Conservation (phyloP, 495 filamentous ascomycete species). For the Daldinia caldariorum region DNA sequence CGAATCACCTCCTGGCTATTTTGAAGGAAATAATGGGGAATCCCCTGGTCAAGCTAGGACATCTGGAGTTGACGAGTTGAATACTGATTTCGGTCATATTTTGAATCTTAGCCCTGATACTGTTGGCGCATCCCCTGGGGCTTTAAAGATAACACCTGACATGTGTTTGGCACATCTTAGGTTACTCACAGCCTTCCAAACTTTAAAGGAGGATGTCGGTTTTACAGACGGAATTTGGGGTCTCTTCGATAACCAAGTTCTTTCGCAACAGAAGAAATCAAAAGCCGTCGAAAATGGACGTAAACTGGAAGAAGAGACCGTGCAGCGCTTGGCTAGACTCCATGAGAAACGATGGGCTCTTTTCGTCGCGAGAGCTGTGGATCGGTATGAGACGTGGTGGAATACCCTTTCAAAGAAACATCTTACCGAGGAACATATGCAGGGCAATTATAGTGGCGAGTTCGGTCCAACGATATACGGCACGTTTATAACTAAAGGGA, state of each 20-base stretch:
- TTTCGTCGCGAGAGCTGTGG: conserved; percentile 76
- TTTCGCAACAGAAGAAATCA: conserved; percentile 33
- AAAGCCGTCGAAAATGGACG: conserved; percentile 30
- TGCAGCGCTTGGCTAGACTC: conserved; percentile 59
- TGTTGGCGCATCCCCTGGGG: conserved; percentile 46
- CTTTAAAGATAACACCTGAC: conserved; percentile 48
- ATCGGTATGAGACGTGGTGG: conserved; percentile 82
- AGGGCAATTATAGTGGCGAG: not conserved
- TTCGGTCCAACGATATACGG: conserved; percentile 32
- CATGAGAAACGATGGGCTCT: conserved; percentile 84
- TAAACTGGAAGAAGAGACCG: conserved; percentile 36
- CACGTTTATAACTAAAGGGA: conserved; percentile 32
- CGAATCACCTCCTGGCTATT: conserved; percentile 44
- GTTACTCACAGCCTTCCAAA: conserved; percentile 74
- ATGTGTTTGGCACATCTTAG: conserved; percentile 79
- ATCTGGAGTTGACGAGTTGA: conserved; percentile 29
- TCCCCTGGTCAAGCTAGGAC: conserved; percentile 8
- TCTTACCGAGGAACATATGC: conserved; percentile 51
- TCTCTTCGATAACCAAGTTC: conserved; percentile 63
- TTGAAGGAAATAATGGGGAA: conserved; percentile 13
- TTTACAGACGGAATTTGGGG: conserved; percentile 72
- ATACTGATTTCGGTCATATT: not conserved
- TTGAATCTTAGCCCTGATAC: conserved; percentile 56
- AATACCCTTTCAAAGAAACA: conserved; percentile 46
- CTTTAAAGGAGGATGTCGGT: conserved; percentile 71